A percentile compares a stretch with the other conserved stretches of the same genome.
Evolutionary conservation across 2,329 filamentous ascomycete genomes (phyloP).

Genomic region (Fusarium equiseti): DNA sequence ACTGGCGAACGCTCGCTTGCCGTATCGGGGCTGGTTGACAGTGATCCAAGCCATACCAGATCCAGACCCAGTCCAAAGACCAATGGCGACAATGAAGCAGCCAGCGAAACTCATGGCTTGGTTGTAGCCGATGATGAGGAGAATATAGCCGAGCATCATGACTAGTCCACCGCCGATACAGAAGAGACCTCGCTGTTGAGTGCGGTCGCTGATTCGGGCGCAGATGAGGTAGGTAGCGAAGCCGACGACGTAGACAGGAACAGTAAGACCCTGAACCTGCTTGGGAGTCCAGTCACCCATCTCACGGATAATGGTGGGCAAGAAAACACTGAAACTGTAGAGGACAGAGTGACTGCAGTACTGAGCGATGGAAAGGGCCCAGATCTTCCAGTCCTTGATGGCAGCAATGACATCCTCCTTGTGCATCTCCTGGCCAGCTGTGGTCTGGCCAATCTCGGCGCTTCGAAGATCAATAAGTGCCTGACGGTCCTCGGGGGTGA

Average conservation of each 20-base stretch:
- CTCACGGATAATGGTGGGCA: slow-evolving; percentile 75
- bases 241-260: slow-evolving; percentile 75
- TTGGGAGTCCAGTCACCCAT: slow-evolving; percentile 68
- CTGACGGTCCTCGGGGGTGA: slow-evolving; percentile 48
- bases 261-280: slow-evolving; percentile 74
- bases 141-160: slow-evolving; percentile 68
- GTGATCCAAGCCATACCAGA: slow-evolving; percentile 58
- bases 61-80: slow-evolving; percentile 61
- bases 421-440: slow-evolving; percentile 46
- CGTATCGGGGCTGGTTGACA: slow-evolving; percentile 72
- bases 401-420: slow-evolving; percentile 44
- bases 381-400: slow-evolving; percentile 71
- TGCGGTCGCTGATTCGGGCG: slow-evolving; percentile 68
- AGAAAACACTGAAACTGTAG: slow-evolving; percentile 75
- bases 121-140: slow-evolving; percentile 66
- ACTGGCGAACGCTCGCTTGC: slow-evolving; percentile 72
- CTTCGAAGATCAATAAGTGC: slow-evolving; percentile 66
- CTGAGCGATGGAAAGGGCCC: slow-evolving; percentile 68
- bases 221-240: slow-evolving; percentile 70
- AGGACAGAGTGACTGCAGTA: slow-evolving; percentile 75
- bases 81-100: slow-evolving; percentile 70
- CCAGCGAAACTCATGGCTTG: slow-evolving; percentile 71
- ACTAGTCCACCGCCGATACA: slow-evolving; percentile 61
- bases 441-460: slow-evolving; percentile 56
- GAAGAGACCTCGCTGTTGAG: slow-evolving; percentile 68